A percentile compares a stretch with the other conserved stretches of the same genome.
Conservation (phyloP, 768 basidiomycete species). For the Hygrophorus russula region DNA sequence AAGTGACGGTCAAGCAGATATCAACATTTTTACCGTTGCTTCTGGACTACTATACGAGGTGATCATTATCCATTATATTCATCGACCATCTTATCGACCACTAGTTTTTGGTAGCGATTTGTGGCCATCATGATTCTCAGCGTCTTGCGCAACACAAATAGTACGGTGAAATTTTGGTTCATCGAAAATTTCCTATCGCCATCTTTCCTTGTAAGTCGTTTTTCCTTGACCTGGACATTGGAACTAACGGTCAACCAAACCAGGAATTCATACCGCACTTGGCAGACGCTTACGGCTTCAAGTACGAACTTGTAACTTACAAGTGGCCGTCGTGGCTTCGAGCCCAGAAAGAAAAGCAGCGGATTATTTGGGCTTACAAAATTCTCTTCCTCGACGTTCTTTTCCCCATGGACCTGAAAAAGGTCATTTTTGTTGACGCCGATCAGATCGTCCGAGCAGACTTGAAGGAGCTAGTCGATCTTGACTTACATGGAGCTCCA, state of each 20-base stretch:
- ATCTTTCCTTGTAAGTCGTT: constrained; percentile 68
- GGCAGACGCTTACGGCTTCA: constrained; percentile 84
- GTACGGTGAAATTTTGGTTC: constrained; percentile 98
- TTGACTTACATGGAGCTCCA: constrained; percentile 86
- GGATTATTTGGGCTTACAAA: constrained; percentile 99
- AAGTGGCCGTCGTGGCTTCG: constrained; percentile 99
- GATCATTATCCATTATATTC: not conserved
- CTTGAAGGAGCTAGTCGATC: constrained; percentile 85
- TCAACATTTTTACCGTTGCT: constrained; percentile 98
- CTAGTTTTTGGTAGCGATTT: constrained; percentile 55
- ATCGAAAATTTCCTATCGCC: constrained; percentile 99
- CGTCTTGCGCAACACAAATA: constrained; percentile 88
- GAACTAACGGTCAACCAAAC: not conserved
- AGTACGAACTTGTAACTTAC: constrained; percentile 96
- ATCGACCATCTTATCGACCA: constrained; percentile 1
- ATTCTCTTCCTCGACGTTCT: constrained; percentile 98
- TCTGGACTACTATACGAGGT: constrained; percentile 96
- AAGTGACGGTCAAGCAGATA: constrained; percentile 60
- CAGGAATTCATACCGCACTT: constrained; percentile 94
- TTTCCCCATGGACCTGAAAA: constrained; percentile 98
- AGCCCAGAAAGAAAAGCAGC: constrained; percentile 95
- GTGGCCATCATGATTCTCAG: constrained; percentile 97
- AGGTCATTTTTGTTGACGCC: constrained; percentile 98
- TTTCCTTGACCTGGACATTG: not conserved
- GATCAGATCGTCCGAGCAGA: constrained; percentile 98